Evolutionary conservation across 306 rosid genomes (phyloP).

Genomic region (Oxytropis ochrocephala): DNA sequence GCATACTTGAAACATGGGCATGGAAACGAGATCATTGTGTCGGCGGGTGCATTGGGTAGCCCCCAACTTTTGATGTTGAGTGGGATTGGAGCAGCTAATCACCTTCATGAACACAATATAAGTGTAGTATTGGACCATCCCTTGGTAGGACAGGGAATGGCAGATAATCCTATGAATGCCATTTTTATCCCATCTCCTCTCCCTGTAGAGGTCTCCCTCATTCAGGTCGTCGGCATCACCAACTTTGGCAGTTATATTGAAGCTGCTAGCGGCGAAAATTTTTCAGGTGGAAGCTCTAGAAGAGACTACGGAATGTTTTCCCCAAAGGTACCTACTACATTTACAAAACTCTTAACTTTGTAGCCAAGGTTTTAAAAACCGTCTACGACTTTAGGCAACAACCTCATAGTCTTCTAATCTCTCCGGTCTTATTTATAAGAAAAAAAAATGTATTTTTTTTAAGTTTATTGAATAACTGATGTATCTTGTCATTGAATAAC

Average conservation of each 20-base stretch:
- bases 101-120: constrained; percentile 43
- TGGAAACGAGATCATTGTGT: constrained; percentile 43
- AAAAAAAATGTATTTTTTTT: no score
- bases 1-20: constrained; percentile 35
- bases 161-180: constrained; percentile 70
- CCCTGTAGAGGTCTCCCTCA: constrained; percentile 39
- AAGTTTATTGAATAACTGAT: no score
- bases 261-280: constrained; percentile 64
- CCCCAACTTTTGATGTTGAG: constrained; percentile 69
- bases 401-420: no score
- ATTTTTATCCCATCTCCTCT: constrained; percentile 55
- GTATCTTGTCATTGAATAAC: no score
- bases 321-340: background rate
- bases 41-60: constrained; percentile 78
- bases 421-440: no score
- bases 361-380: no score
- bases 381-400: no score
- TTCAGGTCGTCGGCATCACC: constrained; percentile 30
- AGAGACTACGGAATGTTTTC: constrained; percentile 60
- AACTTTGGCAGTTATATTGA: constrained; percentile 42
- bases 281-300: constrained; percentile 17
- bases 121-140: constrained; percentile 41
- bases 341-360: background rate
- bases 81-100: constrained; percentile 51
- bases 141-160: constrained; percentile 57